Evolutionary conservation across 2,329 filamentous ascomycete species (phyloP).

Genomic region (Camillea tinctor): DNA sequence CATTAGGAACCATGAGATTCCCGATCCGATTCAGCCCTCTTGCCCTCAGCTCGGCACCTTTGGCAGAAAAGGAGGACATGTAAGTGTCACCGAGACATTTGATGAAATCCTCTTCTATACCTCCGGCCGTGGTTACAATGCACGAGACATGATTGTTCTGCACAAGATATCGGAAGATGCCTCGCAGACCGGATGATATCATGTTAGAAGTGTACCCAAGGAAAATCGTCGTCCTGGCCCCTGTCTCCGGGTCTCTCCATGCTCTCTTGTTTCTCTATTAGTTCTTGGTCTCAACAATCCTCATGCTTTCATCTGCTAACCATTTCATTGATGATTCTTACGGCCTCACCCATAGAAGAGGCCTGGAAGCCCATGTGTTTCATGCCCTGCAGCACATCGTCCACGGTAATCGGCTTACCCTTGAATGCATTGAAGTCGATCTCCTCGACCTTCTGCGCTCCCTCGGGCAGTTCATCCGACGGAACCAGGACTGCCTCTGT

Average conservation of each 20-base stretch:
- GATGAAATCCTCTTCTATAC: slow-evolving; percentile 96
- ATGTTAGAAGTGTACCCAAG: slow-evolving; percentile 97
- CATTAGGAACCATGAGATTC: slow-evolving; percentile 92
- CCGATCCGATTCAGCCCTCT: slow-evolving; percentile 94
- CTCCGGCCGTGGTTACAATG: slow-evolving; percentile 93
- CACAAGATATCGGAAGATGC: slow-evolving; percentile 88
- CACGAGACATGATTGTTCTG: slow-evolving; percentile 89
- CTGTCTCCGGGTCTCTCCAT: slow-evolving; percentile 78
- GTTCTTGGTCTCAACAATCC: slow-evolving; percentile 13
- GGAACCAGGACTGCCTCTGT: slow-evolving; percentile 82
- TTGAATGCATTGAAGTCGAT: slow-evolving; percentile 87
- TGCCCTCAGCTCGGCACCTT: slow-evolving; percentile 73
- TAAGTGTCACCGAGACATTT: slow-evolving; percentile 96
- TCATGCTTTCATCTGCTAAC: slow-evolving; percentile 46
- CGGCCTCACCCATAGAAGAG: slow-evolving; percentile 71
- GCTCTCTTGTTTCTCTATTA: slow-evolving; percentile 52
- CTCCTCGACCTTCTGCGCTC: slow-evolving; percentile 79
- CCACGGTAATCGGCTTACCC: slow-evolving; percentile 73
- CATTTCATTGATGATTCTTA: slow-evolving; percentile 94
- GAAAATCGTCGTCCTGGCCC: slow-evolving; percentile 85
- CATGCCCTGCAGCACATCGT: slow-evolving; percentile 81
- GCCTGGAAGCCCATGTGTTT: slow-evolving; percentile 83
- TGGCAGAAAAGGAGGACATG: slow-evolving; percentile 78
- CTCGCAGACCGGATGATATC: slow-evolving; percentile 91
- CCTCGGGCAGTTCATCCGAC: slow-evolving; percentile 77